Conservation (phyloP, 192 early-diverging fungal genomes). For the Coemansia sp. region DNA sequence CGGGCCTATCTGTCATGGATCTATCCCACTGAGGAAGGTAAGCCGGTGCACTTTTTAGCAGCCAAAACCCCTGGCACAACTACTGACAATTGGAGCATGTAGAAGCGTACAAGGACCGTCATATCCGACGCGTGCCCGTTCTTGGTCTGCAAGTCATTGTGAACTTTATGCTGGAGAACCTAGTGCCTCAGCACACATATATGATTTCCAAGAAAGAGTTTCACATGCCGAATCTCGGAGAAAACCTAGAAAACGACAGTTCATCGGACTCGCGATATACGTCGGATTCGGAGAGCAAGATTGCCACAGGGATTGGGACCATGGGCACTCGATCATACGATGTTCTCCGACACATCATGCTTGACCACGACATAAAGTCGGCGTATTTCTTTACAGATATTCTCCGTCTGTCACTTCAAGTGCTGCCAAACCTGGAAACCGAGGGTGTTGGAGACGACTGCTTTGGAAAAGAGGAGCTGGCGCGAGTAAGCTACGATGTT, state of each 20-base stretch:
- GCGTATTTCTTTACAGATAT: constrained; percentile 38
- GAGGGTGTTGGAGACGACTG: constrained; percentile 1
- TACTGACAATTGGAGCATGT: constrained; percentile 1
- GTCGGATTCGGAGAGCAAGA: constrained; percentile 7
- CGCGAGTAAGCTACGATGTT: constrained; percentile 18
- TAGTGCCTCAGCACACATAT: constrained; percentile 24
- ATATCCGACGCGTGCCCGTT: constrained; percentile 31
- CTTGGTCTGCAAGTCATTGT: constrained; percentile 28
- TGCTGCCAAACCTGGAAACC: constrained; percentile 3
- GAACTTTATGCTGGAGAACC: constrained; percentile 27
- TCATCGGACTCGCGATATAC: not conserved
- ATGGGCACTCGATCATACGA: constrained; percentile 23
- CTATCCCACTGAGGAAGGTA: constrained; percentile 30
- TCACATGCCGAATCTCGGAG: constrained; percentile 21
- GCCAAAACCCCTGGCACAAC: not conserved
- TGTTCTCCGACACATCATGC: constrained; percentile 25
- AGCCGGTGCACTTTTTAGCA: not conserved
- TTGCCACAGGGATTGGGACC: constrained; percentile 9
- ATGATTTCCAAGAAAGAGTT: constrained; percentile 30
- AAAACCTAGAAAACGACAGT: not conserved
- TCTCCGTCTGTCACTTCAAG: constrained; percentile 29
- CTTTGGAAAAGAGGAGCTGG: constrained; percentile 14
- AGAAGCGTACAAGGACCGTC: constrained; percentile 17
- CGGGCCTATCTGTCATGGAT: constrained; percentile 45
- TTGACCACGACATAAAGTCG: constrained; percentile 26